phyloP scores from a whole-genome alignment of 371 early-diverging fungal species.

The Dinochytrium kinnereticum region DNA sequence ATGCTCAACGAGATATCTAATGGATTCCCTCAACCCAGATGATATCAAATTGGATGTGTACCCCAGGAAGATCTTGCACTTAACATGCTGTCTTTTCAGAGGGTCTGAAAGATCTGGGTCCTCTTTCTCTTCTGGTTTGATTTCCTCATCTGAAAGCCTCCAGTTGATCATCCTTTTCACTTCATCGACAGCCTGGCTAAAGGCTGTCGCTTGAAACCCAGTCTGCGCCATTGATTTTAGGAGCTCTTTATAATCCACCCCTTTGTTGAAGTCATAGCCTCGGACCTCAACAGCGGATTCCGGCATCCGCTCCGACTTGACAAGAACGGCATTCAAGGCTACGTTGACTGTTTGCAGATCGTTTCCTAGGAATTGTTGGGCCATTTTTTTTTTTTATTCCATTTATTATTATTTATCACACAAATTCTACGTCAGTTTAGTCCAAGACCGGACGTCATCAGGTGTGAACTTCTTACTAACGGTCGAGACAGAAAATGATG shows the following conservation, averaged over 20 bases:
- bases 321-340: constrained; percentile 20
- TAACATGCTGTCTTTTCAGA: constrained; percentile 64
- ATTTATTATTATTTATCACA: too few species aligned
- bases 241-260: constrained; percentile 69
- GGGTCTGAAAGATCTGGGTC: constrained; percentile 71
- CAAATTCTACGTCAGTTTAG: too few species aligned
- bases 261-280: constrained; percentile 91
- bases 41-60: constrained; percentile 99
- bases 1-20: constrained; percentile 92
- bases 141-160: constrained; percentile 86
- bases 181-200: constrained; percentile 87
- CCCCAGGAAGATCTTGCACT: constrained; percentile 96
- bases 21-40: constrained; percentile 95
- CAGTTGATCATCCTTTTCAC: constrained; percentile 89
- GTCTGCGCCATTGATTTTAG: constrained; percentile 74
- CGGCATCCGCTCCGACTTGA: constrained; percentile 43
- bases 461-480: too few species aligned
- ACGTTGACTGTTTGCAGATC: neutral
- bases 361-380: neutral
- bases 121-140: constrained; percentile 60
- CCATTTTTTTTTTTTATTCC: too few species aligned
- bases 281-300: constrained; percentile 52
- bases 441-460: too few species aligned
- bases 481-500: too few species aligned
- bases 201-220: constrained; percentile 92